Conservation (phyloP, 257 asterid species). For the Solanum gandarillasii region DNA sequence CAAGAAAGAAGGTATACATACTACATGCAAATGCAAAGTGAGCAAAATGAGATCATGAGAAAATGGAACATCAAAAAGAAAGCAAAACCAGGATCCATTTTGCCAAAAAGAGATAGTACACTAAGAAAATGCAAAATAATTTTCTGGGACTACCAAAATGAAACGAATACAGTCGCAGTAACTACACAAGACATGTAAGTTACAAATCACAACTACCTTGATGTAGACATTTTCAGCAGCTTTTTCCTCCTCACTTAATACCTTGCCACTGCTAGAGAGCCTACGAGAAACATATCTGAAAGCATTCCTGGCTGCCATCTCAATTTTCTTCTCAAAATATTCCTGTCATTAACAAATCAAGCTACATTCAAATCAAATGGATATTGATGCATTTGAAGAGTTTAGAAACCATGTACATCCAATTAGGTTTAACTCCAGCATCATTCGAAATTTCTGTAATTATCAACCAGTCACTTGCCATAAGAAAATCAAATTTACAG, state of each 20-base stretch:
- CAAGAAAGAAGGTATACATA: neutral
- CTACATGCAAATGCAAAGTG: neutral
- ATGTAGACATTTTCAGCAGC: conserved; percentile 97
- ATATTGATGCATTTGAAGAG: neutral
- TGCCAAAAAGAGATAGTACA: neutral
- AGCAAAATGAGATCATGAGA: neutral
- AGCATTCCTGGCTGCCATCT: conserved; percentile 71
- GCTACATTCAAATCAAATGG: neutral
- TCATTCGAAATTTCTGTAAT: neutral
- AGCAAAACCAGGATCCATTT: neutral
- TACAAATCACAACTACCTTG: conserved; percentile 34
- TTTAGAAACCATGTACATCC: neutral
- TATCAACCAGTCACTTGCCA: neutral
- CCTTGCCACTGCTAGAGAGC: conserved; percentile 64
- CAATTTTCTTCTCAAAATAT: neutral
- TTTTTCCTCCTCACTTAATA: conserved; percentile 88
- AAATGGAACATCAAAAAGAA: neutral
- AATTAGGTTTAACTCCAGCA: neutral
- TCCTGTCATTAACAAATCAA: conserved; percentile 16
- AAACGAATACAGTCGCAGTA: neutral
- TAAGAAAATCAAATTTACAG: neutral
- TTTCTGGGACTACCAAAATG: neutral
- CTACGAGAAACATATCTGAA: conserved; percentile 62
- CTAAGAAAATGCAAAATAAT: neutral
- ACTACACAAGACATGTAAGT: neutral